Conservation (phyloP, 2,329 filamentous ascomycete species). For the Mariannaea elegans region DNA sequence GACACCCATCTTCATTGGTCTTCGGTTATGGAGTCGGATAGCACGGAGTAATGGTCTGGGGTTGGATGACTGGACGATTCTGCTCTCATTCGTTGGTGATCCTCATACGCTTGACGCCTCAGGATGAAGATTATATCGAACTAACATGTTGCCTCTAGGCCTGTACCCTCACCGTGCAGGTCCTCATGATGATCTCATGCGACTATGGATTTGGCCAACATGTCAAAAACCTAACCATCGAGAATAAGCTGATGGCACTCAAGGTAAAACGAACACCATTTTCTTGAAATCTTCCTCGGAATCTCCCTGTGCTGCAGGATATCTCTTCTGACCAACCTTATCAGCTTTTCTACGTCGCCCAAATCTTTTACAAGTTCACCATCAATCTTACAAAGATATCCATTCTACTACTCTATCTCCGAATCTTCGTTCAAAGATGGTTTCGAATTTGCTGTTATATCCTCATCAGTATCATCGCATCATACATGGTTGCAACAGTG, state of each 20-base stretch:
- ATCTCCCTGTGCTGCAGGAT: neutral
- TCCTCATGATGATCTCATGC: constrained; percentile 52
- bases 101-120: too few species aligned
- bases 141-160: constrained; percentile 33
- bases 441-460: constrained; percentile 55
- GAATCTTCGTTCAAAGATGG: constrained; percentile 58
- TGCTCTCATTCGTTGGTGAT: constrained; percentile 50
- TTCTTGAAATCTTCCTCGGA: too few species aligned
- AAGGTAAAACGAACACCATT: constrained; percentile 45
- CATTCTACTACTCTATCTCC: constrained; percentile 62
- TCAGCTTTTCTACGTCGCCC: constrained; percentile 60
- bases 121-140: too few species aligned
- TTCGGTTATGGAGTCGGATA: constrained; percentile 52
- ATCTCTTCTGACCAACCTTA: neutral
- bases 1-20: constrained; percentile 51
- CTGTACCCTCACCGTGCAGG: constrained; percentile 48
- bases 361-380: constrained; percentile 63
- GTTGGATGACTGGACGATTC: constrained; percentile 54
- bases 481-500: constrained; percentile 57
- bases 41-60: constrained; percentile 48
- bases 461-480: constrained; percentile 52
- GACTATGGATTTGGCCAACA: constrained; percentile 55
- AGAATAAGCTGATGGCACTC: constrained; percentile 49
- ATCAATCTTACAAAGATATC: constrained; percentile 63
- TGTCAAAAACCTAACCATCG: constrained; percentile 43